A percentile compares a stretch with the other conserved stretches of the same genome.
Evolutionary conservation across 306 rosid genomes (phyloP).

Genomic region (Acmispon strigosus): DNA sequence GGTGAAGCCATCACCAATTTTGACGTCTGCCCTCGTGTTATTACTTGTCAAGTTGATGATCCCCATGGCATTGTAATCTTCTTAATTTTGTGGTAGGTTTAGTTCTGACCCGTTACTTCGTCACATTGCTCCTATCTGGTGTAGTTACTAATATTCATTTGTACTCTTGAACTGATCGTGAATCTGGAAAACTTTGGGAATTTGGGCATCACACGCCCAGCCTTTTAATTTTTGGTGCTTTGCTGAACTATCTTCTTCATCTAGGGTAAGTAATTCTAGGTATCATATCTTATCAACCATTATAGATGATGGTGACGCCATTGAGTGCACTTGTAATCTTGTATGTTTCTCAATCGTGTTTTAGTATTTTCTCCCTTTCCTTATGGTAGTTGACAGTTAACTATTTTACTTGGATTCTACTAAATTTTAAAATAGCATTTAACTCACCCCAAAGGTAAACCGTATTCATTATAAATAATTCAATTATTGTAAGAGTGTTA

Average conservation of each 20-base stretch:
- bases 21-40: slow-evolving; percentile 32
- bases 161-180: slow-evolving; percentile 35
- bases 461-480: too few species aligned
- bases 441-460: too few species aligned
- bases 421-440: background rate
- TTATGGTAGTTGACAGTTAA: background rate
- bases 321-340: background rate
- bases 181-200: slow-evolving; percentile 23
- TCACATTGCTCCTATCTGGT: slow-evolving; percentile 18
- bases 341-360: background rate
- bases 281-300: slow-evolving; percentile 2
- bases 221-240: slow-evolving; percentile 14
- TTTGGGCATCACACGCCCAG: background rate
- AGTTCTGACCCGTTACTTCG: slow-evolving; percentile 15
- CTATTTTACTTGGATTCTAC: background rate
- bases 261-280: slow-evolving; percentile 19
- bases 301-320: background rate
- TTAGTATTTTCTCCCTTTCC: background rate
- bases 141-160: slow-evolving; percentile 30
- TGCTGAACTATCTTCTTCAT: background rate
- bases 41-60: slow-evolving; percentile 35
- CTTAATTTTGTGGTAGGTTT: slow-evolving; percentile 28
- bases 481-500: too few species aligned
- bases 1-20: slow-evolving; percentile 44
- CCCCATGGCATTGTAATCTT: slow-evolving; percentile 40